Evolutionary conservation across 2,329 filamentous ascomycete genomes (phyloP).

Genomic region (Cladosporium cucumerinum): DNA sequence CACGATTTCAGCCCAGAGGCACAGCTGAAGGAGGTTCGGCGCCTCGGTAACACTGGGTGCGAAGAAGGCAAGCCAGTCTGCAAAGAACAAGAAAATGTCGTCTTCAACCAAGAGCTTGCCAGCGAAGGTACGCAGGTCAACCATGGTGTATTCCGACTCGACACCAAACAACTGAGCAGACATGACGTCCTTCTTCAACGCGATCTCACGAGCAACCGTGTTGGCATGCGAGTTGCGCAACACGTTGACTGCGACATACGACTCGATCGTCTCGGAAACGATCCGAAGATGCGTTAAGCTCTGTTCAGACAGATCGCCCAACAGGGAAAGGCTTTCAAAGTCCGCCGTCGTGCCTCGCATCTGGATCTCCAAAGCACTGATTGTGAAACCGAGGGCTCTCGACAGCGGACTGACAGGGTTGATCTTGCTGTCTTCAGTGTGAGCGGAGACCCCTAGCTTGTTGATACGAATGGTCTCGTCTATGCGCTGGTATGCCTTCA

Average conservation of each 20-base stretch:
- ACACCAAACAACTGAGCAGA: conserved; percentile 31
- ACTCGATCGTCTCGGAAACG: conserved; percentile 80
- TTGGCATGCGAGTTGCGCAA: conserved; percentile 48
- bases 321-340: conserved; percentile 64
- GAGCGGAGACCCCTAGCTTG: conserved; percentile 35
- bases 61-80: conserved; percentile 51
- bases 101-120: conserved; percentile 56
- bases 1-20: conserved; percentile 86
- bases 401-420: conserved; percentile 27
- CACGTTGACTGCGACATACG: conserved; percentile 75
- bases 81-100: conserved; percentile 77
- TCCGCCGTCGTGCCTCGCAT: conserved; percentile 71
- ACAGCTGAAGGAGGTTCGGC: conserved; percentile 69
- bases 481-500: conserved; percentile 55
- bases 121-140: conserved; percentile 22
- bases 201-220: conserved; percentile 27
- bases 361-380: conserved; percentile 85
- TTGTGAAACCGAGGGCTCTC: conserved; percentile 70
- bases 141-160: conserved; percentile 24
- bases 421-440: conserved; percentile 19
- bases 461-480: conserved; percentile 55
- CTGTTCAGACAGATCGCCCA: conserved; percentile 82
- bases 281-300: conserved; percentile 82
- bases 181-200: conserved; percentile 27
- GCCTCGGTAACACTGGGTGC: conserved; percentile 30